Evolutionary conservation across 495 filamentous ascomycete species (phyloP), one percentile per base, ranked within the genome.

Genomic region (Talaromyces borbonicus): DNA sequence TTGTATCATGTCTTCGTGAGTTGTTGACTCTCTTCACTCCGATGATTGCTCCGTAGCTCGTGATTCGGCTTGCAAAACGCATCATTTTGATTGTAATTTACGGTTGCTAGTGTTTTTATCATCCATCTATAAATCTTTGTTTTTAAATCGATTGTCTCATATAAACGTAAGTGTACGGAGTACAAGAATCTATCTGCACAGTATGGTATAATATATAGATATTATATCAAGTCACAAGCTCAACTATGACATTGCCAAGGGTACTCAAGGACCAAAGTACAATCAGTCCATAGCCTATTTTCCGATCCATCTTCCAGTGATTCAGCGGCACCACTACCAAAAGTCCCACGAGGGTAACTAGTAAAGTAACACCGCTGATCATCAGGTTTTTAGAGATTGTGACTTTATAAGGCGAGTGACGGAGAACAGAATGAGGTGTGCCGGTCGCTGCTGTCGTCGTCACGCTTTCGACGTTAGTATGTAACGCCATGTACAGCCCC

Each of bases 231-330:
- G n/a, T 41, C 23, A 26, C 29, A 46, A 89, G 47, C 67, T 99
- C 92, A n/a, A 90, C 75, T 38, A 79, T 72, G 2, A 99, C 65
- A 65, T 96, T 99, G 5, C 80, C 68, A 22, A 85, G 49, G 2
- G 92, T 97, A 60, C 87, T 87, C n/a, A 86, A 62, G 14, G 63
- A 67, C 92, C 92, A 99, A 8, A 99, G 65, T n/a, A 59, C 74
- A 55, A 97, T 80, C 49, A 96, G 60, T 2, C 77, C 78, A 76
- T 76, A 90, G 11, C 92, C 92, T 50, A 97, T 85, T 56, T 67
- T 79, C 44, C 79, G 73, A 57, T 80, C 89, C 86, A 99, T 89
- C 36, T 77, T 73, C 93, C 93, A 99, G 48, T 75, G 75, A 61
- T 94, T 95, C 61, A 80, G 58, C 11, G 92, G 92, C 49, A 99